These are phyloP conservation scores for Craterostigma plantagineum DNA, from an alignment of 257 asterid genomes.

Conservation along the genomic window DNA sequence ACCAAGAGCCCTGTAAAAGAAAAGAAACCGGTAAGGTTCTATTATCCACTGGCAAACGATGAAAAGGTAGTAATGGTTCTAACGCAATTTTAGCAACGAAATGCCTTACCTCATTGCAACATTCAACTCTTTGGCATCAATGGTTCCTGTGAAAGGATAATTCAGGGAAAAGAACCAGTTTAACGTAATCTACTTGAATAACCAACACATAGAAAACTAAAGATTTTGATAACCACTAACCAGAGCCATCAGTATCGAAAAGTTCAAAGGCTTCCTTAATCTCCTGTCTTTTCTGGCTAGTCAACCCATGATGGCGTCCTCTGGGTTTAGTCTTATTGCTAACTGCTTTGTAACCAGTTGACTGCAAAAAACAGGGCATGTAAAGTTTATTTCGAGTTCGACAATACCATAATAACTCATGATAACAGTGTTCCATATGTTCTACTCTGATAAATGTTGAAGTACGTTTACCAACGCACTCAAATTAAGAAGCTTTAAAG, in stretches of 20 bases:
- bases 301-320: conserved; percentile 62
- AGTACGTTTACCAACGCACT: too few relatives aligned
- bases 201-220: background rate
- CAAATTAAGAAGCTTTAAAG: too few relatives aligned
- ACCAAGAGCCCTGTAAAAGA: conserved; percentile 40
- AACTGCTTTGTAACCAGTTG: conserved; percentile 30
- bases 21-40: background rate
- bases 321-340: conserved; percentile 52
- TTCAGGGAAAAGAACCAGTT: conserved; percentile 4
- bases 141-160: conserved; percentile 35
- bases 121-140: conserved; percentile 85
- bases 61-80: too few relatives aligned
- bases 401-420: background rate
- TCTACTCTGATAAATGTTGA: too few relatives aligned
- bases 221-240: conserved; percentile 14
- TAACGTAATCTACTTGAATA: too few relatives aligned
- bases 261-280: conserved; percentile 80
- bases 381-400: background rate
- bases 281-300: conserved; percentile 79
- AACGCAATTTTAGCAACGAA: conserved; percentile 1
- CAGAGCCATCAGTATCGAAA: conserved; percentile 86
- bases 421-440: too few relatives aligned
- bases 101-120: conserved; percentile 78
- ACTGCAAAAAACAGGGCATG: conserved; percentile 21
- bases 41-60: too few relatives aligned